Evolutionary conservation across 352 stramenopile species (phyloP).

Genomic region (Phytopythium montanum): DNA sequence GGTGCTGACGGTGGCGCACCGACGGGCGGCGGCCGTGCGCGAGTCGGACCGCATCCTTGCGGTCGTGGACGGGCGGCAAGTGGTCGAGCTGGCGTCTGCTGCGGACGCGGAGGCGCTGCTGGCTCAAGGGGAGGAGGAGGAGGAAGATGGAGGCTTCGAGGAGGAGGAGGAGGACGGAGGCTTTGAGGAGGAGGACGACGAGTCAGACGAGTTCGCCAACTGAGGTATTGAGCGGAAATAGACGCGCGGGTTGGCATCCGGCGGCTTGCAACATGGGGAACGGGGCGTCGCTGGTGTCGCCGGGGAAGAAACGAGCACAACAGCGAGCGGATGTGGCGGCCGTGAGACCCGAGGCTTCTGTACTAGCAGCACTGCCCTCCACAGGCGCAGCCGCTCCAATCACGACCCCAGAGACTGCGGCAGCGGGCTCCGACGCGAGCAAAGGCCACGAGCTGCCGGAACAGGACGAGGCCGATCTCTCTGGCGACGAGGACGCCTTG

Average conservation of each 20-base stretch:
- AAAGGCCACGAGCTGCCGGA: not conserved
- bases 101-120: conserved; percentile 37
- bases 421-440: not conserved
- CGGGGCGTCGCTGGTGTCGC: conserved; percentile 9
- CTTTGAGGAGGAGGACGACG: not conserved
- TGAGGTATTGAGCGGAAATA: not conserved
- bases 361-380: not conserved
- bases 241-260: not conserved
- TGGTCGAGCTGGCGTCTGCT: conserved; percentile 86
- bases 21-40: conserved; percentile 68
- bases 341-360: conserved; percentile 8
- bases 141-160: not conserved
- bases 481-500: conserved; percentile 4
- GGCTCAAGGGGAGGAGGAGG: conserved; percentile 12
- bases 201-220: not conserved
- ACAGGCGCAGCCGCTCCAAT: not conserved
- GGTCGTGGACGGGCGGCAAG: conserved; percentile 91
- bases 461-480: not conserved
- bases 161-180: conserved; percentile 7
- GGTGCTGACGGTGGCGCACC: conserved; percentile 88
- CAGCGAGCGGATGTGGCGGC: not conserved
- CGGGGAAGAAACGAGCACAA: not conserved
- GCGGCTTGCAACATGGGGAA: not conserved
- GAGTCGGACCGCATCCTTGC: conserved; percentile 96
- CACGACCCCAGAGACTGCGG: not conserved